Base-by-base conservation (phyloP, 768 basidiomycete genomes). In the Dioszegia hungarica region DNA sequence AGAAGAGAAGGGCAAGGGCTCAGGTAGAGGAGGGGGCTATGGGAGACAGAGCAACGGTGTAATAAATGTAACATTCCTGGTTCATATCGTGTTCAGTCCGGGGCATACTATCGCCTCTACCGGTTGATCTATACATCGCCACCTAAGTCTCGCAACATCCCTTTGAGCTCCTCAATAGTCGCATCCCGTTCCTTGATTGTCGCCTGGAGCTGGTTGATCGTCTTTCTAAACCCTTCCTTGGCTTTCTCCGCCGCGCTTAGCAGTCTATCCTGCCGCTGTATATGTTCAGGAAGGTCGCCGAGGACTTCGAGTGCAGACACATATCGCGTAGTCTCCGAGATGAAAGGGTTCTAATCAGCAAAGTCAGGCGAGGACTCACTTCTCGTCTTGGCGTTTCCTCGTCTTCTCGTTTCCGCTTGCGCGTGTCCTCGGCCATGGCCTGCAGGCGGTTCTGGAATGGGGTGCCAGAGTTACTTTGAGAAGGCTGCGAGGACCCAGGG, bases 161-260 rank as follows among this genome's bases (percentile, higher is more conserved):
- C 55, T 53, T 65, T 62, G 2, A 66, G 49, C 49, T 59, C 45
- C 24, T 44, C 51, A 5, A 57, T 40, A 29, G 40, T 59, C 43
- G 19, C 45, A 49, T 59, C 60, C 45, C 64, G 34, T 28, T 61
- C 62, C 24, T 56, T 57, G 43, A 65, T 68, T 44, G 41, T 22
- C 14, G 67, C 63, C 33, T 67, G 56, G 41, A 62, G 48, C 12
- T 41, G 37, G 38, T 55, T 54, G 12, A 71, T 66, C 11, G 58
- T 64, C 44, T 51, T 66, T 24, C 70, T 38, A 45, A 72, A 61
- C 3, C 70, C 67, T 20, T 64, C 53, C 44, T 72, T 72, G 51
- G 61, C 61, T 37, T 61, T 55, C 28, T 72, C 64, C 0, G 61
- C 60, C 6, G 70, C 70, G n/a, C 48, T 41, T 11, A 72, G 45